A percentile compares a stretch with the other conserved stretches of the same genome.
Conservation (phyloP, 805 yeast species). For the Zygoascus bituminiphila region DNA sequence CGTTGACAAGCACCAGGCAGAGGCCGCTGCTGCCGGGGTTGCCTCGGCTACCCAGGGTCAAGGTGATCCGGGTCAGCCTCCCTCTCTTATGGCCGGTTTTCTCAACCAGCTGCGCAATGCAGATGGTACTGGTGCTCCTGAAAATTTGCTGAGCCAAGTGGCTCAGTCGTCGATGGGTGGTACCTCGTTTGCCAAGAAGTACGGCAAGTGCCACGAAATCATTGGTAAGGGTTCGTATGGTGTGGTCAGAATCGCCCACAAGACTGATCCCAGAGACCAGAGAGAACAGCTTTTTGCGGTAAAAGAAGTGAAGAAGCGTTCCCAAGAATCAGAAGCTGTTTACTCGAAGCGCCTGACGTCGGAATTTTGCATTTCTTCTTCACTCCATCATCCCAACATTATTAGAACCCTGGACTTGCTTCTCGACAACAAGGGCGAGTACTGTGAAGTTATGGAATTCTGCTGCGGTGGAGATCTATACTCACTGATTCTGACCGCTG, state of each 20-base stretch:
- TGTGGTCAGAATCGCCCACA: constrained; percentile 78
- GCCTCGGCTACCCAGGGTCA: neutral
- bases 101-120: constrained; percentile 14
- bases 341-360: constrained; percentile 69
- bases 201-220: constrained; percentile 87
- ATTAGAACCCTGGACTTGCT: constrained; percentile 71
- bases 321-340: constrained; percentile 46
- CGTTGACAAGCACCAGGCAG: neutral
- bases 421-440: constrained; percentile 58
- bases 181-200: constrained; percentile 71
- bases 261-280: constrained; percentile 33
- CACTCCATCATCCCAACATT: constrained; percentile 64
- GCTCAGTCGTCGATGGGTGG: neutral
- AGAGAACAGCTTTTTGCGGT: constrained; percentile 53
- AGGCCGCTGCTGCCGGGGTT: constrained; percentile 4
- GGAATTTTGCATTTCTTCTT: constrained; percentile 79
- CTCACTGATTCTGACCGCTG: constrained; percentile 46
- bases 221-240: constrained; percentile 93
- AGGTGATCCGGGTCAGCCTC: constrained; percentile 12
- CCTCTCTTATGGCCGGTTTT: constrained; percentile 18
- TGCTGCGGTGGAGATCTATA: constrained; percentile 81
- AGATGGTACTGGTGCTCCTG: constrained; percentile 7
- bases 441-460: constrained; percentile 89
- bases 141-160: constrained; percentile 5
- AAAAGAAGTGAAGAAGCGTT: constrained; percentile 58